Evolutionary conservation across 2,329 filamentous ascomycete species (phyloP).

Genomic region (Aciculosporium take): DNA sequence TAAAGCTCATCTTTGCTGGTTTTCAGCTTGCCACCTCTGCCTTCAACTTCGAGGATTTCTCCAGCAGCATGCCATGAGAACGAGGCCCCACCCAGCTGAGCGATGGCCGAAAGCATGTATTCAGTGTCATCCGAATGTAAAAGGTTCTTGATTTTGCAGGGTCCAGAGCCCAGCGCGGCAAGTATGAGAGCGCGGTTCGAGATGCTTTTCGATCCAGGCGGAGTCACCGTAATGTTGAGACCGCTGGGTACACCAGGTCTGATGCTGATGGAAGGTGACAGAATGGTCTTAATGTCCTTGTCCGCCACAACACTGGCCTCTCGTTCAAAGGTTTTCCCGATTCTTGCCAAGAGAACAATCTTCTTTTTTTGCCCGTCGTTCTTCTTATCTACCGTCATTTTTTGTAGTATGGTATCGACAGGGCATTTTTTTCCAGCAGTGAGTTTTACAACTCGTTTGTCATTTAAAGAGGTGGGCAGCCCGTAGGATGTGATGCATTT

Average conservation of each 20-base stretch:
- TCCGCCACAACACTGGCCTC: conserved; percentile 85
- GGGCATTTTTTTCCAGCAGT: conserved; percentile 80
- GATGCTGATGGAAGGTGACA: conserved; percentile 67
- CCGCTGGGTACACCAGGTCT: conserved; percentile 53
- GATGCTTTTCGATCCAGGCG: conserved; percentile 93
- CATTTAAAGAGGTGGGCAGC: conserved; percentile 69
- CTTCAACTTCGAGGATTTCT: conserved; percentile 76
- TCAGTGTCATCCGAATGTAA: conserved; percentile 95
- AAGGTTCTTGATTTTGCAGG: conserved; percentile 79
- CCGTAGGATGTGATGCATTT: conserved; percentile 95
- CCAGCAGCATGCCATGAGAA: conserved; percentile 93
- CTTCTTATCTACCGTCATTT: conserved; percentile 99
- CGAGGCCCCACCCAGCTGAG: conserved; percentile 67
- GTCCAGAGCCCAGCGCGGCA: conserved; percentile 74
- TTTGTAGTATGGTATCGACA: conserved; percentile 70
- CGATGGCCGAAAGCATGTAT: conserved; percentile 90
- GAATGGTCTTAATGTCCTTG: conserved; percentile 63
- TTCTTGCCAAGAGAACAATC: conserved; percentile 79
- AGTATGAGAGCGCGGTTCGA: conserved; percentile 93
- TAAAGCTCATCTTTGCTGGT: conserved; percentile 70
- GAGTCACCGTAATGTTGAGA: conserved; percentile 61
- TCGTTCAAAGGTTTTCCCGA: conserved; percentile 76
- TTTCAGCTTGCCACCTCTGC: conserved; percentile 73
- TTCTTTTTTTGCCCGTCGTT: conserved; percentile 94
- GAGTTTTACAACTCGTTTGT: conserved; percentile 67